A percentile compares a stretch with the other conserved stretches of the same genome.
These are phyloP conservation scores for Coemansia sp. DNA, from an alignment of 192 early-diverging fungal species.

Conservation along the genomic window DNA sequence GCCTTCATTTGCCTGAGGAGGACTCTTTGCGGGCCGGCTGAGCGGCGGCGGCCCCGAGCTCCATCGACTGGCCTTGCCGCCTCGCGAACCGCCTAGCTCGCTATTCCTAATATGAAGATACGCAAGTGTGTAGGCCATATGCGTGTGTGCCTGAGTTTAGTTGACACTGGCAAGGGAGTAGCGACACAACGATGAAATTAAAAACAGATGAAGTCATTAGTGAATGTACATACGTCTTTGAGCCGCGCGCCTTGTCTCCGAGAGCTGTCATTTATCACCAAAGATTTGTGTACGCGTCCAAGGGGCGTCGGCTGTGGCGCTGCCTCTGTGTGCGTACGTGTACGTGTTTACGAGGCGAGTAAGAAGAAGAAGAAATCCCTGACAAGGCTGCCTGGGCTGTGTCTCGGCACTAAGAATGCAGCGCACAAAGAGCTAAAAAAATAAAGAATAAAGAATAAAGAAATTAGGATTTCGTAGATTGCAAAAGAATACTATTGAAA, in stretches of 20 bases:
- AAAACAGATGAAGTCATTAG: neutral
- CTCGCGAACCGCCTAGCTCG: conserved; percentile 5
- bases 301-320: neutral
- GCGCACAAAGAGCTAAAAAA: neutral
- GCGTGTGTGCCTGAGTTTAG: neutral
- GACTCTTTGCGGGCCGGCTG: conserved; percentile 19
- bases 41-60: conserved; percentile 40
- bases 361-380: neutral
- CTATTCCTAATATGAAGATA: conserved; percentile 1
- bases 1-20: conserved; percentile 14
- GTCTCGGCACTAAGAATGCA: neutral
- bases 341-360: neutral
- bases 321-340: neutral
- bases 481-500: neutral
- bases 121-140: neutral
- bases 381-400: neutral
- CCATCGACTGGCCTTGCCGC: conserved; percentile 26
- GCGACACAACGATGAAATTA: neutral
- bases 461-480: neutral
- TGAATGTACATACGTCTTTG: conserved; percentile 26
- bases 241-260: conserved; percentile 27
- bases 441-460: neutral
- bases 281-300: neutral
- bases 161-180: neutral
- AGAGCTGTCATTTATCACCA: conserved; percentile 24